Conservation (phyloP, 352 stramenopile genomes). For the Phytophthora sp. region DNA sequence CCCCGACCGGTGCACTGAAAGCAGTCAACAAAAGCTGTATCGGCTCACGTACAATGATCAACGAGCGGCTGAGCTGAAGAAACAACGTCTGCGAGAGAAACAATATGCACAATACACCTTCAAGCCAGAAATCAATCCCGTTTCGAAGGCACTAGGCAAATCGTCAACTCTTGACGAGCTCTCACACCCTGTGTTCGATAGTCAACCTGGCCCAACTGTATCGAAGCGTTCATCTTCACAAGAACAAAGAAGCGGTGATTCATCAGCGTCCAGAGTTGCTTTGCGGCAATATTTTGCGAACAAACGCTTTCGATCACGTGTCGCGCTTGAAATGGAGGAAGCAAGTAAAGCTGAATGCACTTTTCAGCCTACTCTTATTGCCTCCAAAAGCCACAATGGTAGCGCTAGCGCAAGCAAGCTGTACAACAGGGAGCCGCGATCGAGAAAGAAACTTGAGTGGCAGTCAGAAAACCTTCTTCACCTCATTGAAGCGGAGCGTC, state of each 20-base stretch:
- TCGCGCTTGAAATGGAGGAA: conserved; percentile 73
- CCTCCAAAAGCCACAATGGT: conserved; percentile 28
- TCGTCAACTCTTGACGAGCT: conserved; percentile 55
- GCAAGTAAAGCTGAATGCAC: conserved; percentile 74
- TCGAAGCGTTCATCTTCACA: conserved; percentile 18
- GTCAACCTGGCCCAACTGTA: conserved; percentile 11
- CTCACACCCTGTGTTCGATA: conserved; percentile 41
- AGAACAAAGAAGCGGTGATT: conserved; percentile 11
- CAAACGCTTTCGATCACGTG: conserved; percentile 74
- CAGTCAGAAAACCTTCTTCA: conserved; percentile 72
- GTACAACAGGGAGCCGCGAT: conserved; percentile 32
- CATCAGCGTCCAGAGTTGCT: conserved; percentile 34
- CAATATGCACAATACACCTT: conserved; percentile 69
- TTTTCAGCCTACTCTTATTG: conserved; percentile 60
- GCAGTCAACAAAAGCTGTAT: conserved; percentile 58
- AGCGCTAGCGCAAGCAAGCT: conserved; percentile 56
- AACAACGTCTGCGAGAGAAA: conserved; percentile 62
- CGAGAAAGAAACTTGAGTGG: conserved; percentile 44
- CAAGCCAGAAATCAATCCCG: conserved; percentile 79
- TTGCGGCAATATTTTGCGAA: conserved; percentile 64
- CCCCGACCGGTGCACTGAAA: conserved; percentile 70
- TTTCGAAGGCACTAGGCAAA: conserved; percentile 70
- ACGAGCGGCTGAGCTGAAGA: conserved; percentile 60
- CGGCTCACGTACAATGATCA: conserved; percentile 76
- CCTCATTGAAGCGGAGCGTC: conserved; percentile 65